Base-by-base conservation (phyloP, 352 stramenopile species). In the Pilasporangium apinafurcum region DNA sequence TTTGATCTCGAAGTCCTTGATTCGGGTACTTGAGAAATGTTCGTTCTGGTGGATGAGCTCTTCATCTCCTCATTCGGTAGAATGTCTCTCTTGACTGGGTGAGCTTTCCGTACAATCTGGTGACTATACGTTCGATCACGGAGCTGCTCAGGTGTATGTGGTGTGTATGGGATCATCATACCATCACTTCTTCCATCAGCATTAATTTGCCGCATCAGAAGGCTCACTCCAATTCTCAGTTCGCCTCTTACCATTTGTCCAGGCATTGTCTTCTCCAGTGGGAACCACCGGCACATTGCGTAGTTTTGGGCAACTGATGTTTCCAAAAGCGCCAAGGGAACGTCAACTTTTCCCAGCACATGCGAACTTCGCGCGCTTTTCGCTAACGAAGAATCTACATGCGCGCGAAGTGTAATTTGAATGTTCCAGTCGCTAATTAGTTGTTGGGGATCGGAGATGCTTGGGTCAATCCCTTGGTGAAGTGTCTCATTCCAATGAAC, bases 221-320 rank as follows among this genome's bases (percentile, higher is more conserved):
- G 66, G 24, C 45, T 37, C 17, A 81, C 51, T 22, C 49, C 51
- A 16, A 81, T 38, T 4, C 63, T 64, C 10, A 83, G 40, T 28
- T 82, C 69, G 34, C 69, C 69, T 22, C 66, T 54, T n/a, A 39
- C 48, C n/a, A 42, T 45, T n/a, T 63, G 62, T 3, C 58, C 66
- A 7, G 47, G 37, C 24, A 40, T 39, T 7, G 51, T 39, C 30
- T 57, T 66, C 26, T 81, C 67, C 1, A 86, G 53, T 3, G 73
- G 73, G 37, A 86, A 83, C 73, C 73, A 86, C 10, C 73, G 62
- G 16, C 45, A 76, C 40, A 86, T 65, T 0, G 59, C 55, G 39
- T 72, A 80, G 13, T 67, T 31, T 27, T 62, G 48, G 0, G 73
- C 70, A 1, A 83, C 39, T 8, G 69, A 54, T n/a, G 68, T 71